These are phyloP conservation scores for Mortierella antarctica DNA, from an alignment of 192 early-diverging fungal genomes.

Conservation along the genomic window DNA sequence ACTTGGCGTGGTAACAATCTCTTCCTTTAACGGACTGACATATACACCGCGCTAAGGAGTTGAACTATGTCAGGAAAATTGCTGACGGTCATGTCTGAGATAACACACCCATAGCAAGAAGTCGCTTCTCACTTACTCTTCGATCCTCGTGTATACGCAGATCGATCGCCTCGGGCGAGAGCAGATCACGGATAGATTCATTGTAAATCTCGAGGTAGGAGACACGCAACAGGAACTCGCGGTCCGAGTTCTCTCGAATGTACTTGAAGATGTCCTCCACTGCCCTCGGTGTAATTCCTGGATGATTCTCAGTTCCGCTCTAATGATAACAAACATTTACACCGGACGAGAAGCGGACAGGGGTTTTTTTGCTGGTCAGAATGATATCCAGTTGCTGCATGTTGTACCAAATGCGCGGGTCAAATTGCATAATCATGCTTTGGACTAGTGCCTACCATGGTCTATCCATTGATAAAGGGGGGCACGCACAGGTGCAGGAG, in stretches of 20 bases:
- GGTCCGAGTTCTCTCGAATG: slow-evolving; percentile 71
- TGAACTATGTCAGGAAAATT: neutral
- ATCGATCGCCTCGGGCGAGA: slow-evolving; percentile 84
- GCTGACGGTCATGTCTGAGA: neutral
- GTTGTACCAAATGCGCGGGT: no score
- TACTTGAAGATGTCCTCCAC: slow-evolving; percentile 83
- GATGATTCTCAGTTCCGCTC: slow-evolving; percentile 76
- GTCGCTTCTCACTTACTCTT: slow-evolving; percentile 39
- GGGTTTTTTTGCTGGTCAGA: no score
- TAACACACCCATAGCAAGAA: neutral
- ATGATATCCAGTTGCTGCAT: no score
- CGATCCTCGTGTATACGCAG: slow-evolving; percentile 88
- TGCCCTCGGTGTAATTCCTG: slow-evolving; percentile 81
- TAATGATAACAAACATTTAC: slow-evolving; percentile 6
- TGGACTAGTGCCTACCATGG: slow-evolving; percentile 51
- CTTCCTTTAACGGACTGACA: slow-evolving; percentile 77
- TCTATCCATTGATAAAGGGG: slow-evolving; percentile 36
- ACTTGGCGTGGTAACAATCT: slow-evolving; percentile 74
- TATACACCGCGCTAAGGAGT: slow-evolving; percentile 72
- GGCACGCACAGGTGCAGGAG: neutral
- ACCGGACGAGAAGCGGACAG: no score
- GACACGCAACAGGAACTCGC: slow-evolving; percentile 93
- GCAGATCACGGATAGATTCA: slow-evolving; percentile 90
- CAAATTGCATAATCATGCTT: neutral
- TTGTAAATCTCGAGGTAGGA: slow-evolving; percentile 99